These are phyloP conservation scores for Trametes meyenii DNA, from an alignment of 768 basidiomycete species.

Conservation along the genomic window DNA sequence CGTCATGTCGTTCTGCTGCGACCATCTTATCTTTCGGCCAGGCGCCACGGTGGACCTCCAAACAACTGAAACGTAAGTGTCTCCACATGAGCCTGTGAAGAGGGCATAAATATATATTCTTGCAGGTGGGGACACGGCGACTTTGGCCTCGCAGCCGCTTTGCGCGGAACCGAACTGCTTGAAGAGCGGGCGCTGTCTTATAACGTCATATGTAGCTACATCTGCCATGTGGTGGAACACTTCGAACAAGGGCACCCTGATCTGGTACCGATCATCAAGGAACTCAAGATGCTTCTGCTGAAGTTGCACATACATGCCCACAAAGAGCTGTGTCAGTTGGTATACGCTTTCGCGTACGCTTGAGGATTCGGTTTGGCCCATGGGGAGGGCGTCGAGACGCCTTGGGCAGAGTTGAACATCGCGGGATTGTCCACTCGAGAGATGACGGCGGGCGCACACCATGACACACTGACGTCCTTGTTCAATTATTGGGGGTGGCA, in stretches of 20 bases:
- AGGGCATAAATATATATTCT: too few relatives aligned
- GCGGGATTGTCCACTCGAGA: background rate
- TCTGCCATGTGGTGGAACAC: background rate
- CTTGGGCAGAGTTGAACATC: background rate
- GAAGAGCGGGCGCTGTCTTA: background rate
- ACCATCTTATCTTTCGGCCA: too few relatives aligned
- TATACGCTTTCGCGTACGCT: background rate
- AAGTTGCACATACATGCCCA: constrained; percentile 3
- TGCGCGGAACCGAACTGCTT: too few relatives aligned
- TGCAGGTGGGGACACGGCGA: too few relatives aligned
- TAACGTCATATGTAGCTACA: background rate
- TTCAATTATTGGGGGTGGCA: constrained; percentile 5
- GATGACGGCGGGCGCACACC: constrained; percentile 2
- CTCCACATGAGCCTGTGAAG: too few relatives aligned
- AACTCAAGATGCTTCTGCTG: background rate
- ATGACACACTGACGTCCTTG: background rate
- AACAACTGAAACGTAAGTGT: too few relatives aligned
- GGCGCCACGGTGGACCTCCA: too few relatives aligned
- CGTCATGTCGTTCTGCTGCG: too few relatives aligned
- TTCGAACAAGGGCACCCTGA: background rate
- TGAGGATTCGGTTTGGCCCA: background rate
- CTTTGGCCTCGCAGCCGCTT: too few relatives aligned
- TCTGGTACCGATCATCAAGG: background rate
- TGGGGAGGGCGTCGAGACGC: constrained; percentile 2
- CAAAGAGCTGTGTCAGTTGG: constrained; percentile 2